Conservation (phyloP, 192 early-diverging fungal genomes). For the Cladochytrium replicatum region DNA sequence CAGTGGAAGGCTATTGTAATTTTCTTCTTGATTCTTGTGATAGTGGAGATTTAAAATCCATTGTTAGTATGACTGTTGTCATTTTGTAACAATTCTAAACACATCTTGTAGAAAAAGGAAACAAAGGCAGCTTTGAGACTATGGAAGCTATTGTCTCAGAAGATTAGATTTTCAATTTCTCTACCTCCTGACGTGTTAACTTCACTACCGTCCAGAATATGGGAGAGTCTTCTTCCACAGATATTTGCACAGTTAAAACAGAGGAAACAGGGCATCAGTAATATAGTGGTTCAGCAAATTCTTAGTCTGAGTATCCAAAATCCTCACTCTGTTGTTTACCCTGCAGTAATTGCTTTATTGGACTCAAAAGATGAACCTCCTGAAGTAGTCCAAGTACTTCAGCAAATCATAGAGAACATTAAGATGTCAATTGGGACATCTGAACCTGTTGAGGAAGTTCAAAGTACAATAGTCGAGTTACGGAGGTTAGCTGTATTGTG, state of each 20-base stretch:
- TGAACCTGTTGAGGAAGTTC: slow-evolving; percentile 46
- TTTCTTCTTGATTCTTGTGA: no score
- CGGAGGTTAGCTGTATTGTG: slow-evolving; percentile 65
- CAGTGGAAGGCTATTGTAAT: no score
- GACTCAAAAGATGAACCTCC: slow-evolving; percentile 18
- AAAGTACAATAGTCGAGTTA: slow-evolving; percentile 49
- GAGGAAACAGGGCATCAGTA: slow-evolving; percentile 43
- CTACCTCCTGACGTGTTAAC: slow-evolving; percentile 54
- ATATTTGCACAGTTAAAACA: slow-evolving; percentile 63
- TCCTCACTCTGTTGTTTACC: slow-evolving; percentile 62
- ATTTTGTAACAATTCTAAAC: no score
- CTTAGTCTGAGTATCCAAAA: slow-evolving; percentile 44
- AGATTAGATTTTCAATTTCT: slow-evolving; percentile 39
- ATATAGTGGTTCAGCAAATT: slow-evolving; percentile 41
- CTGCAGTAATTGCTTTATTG: slow-evolving; percentile 45
- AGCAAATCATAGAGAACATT: slow-evolving; percentile 26
- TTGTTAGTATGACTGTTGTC: no score
- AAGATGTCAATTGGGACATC: slow-evolving; percentile 33
- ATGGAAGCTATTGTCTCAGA: slow-evolving; percentile 13
- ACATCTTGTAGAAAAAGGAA: no score
- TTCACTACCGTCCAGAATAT: slow-evolving; percentile 45
- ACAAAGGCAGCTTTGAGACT: no score
- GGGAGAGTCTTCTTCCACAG: slow-evolving; percentile 65
- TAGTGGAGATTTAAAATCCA: no score
- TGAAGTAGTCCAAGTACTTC: slow-evolving; percentile 11